Evolutionary conservation across 1,139 yeast species (phyloP).

Genomic region (Yamadazyma sp.): DNA sequence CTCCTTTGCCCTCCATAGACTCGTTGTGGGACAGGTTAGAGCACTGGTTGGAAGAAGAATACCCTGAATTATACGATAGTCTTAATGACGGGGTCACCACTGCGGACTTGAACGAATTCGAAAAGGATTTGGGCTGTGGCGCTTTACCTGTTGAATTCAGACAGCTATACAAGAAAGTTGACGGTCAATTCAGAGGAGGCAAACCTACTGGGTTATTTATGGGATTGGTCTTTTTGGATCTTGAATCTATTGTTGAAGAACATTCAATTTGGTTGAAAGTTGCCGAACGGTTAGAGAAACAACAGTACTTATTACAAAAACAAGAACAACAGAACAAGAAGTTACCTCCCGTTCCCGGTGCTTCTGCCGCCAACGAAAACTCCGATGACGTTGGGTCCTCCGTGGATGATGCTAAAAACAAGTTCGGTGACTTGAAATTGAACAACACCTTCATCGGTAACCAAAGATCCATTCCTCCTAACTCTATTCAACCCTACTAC

Average conservation of each 20-base stretch:
- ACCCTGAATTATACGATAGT: slow-evolving; percentile 77
- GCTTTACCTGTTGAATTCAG: slow-evolving; percentile 73
- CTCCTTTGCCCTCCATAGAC: slow-evolving; percentile 70
- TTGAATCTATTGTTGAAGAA: slow-evolving; percentile 71
- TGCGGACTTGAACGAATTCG: slow-evolving; percentile 76
- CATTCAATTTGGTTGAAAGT: slow-evolving; percentile 73
- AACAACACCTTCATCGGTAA: slow-evolving; percentile 42
- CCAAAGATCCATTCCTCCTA: slow-evolving; percentile 60
- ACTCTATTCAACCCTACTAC: slow-evolving; percentile 54
- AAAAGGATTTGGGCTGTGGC: slow-evolving; percentile 64
- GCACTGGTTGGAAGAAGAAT: slow-evolving; percentile 71
- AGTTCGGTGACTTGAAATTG: slow-evolving; percentile 9
- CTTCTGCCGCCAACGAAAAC: slow-evolving; percentile 8
- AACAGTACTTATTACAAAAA: slow-evolving; percentile 33
- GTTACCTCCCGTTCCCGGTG: slow-evolving; percentile 5
- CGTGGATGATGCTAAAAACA: slow-evolving; percentile 14
- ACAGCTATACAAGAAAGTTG: slow-evolving; percentile 73
- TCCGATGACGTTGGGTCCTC: slow-evolving; percentile 19
- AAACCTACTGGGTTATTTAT: slow-evolving; percentile 72
- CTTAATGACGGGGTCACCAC: slow-evolving; percentile 69
- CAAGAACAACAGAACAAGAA: slow-evolving; percentile 20
- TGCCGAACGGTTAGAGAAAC: slow-evolving; percentile 50
- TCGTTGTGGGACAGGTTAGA: slow-evolving; percentile 77
- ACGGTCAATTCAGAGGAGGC: slow-evolving; percentile 80
- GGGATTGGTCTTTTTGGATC: slow-evolving; percentile 69